phyloP scores from a whole-genome alignment of 2,329 filamentous ascomycete genomes.

The Fusarium xylarioides region DNA sequence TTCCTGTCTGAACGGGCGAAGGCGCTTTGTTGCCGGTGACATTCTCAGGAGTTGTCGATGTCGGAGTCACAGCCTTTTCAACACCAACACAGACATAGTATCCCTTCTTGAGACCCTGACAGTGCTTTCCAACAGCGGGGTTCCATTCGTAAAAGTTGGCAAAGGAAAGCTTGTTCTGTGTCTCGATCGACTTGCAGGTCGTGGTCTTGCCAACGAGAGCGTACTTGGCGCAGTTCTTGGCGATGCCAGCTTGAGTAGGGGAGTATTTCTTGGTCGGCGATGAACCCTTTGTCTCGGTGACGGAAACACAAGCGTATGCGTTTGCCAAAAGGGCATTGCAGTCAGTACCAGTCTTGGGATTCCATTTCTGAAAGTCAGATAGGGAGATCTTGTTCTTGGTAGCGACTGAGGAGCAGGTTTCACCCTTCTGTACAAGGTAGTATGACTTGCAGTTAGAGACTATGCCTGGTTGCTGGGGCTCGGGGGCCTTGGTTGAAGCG shows the following conservation, averaged over 20 bases:
- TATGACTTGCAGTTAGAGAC: neutral
- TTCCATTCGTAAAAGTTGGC: neutral
- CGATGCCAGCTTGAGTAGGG: neutral
- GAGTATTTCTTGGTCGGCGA: neutral
- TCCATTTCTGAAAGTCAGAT: neutral
- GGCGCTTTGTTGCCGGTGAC: neutral
- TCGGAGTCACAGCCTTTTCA: neutral
- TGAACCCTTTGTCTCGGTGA: neutral
- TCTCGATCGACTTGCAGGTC: neutral
- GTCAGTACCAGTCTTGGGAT: neutral
- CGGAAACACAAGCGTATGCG: neutral
- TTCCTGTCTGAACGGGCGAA: neutral
- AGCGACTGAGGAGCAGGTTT: neutral
- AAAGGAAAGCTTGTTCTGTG: neutral
- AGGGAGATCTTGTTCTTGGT: neutral
- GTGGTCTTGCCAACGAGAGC: neutral
- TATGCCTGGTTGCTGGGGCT: neutral
- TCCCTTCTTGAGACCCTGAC: neutral
- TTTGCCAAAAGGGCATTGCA: neutral
- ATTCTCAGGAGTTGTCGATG: neutral
- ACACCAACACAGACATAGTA: neutral
- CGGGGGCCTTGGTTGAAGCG: neutral
- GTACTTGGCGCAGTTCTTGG: neutral
- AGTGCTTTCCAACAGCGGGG: neutral
- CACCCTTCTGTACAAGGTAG: neutral